phyloP scores from a whole-genome alignment of 2,329 filamentous ascomycete species.

The Bipolaris sorokiniana region DNA sequence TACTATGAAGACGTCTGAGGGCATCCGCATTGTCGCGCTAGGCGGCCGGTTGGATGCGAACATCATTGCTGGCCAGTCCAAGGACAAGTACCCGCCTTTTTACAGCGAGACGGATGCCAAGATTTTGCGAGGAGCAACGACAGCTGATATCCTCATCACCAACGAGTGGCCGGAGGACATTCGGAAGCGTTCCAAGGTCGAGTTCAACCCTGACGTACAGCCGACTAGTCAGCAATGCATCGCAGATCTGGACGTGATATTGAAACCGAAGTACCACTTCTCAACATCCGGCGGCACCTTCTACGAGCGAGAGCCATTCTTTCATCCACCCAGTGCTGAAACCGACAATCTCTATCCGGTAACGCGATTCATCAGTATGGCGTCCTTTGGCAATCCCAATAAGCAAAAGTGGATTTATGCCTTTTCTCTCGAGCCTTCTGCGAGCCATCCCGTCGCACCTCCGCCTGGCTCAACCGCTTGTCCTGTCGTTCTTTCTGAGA shows the following conservation, averaged over 20 bases:
- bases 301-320: constrained; percentile 93
- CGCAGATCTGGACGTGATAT: constrained; percentile 74
- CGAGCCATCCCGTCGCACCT: constrained; percentile 65
- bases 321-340: constrained; percentile 64
- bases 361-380: constrained; percentile 91
- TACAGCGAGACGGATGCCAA: constrained; percentile 81
- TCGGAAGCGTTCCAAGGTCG: constrained; percentile 69
- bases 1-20: constrained; percentile 86
- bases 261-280: constrained; percentile 95
- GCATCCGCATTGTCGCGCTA: constrained; percentile 83
- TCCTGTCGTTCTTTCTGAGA: constrained; percentile 66
- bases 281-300: constrained; percentile 72
- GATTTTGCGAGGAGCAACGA: constrained; percentile 74
- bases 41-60: constrained; percentile 74
- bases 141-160: constrained; percentile 85
- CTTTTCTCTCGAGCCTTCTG: constrained; percentile 65
- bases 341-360: constrained; percentile 63
- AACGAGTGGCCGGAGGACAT: constrained; percentile 82
- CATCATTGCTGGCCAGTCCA: constrained; percentile 66
- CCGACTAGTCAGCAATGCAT: constrained; percentile 69
- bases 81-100: constrained; percentile 75
- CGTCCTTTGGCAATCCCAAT: constrained; percentile 72
- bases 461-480: constrained; percentile 76
- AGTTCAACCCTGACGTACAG: constrained; percentile 61
- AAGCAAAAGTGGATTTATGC: constrained; percentile 86